Evolutionary conservation across 306 rosid species (phyloP), one percentile per base, ranked within the genome.

Genomic region (Cicer yamashitae): DNA sequence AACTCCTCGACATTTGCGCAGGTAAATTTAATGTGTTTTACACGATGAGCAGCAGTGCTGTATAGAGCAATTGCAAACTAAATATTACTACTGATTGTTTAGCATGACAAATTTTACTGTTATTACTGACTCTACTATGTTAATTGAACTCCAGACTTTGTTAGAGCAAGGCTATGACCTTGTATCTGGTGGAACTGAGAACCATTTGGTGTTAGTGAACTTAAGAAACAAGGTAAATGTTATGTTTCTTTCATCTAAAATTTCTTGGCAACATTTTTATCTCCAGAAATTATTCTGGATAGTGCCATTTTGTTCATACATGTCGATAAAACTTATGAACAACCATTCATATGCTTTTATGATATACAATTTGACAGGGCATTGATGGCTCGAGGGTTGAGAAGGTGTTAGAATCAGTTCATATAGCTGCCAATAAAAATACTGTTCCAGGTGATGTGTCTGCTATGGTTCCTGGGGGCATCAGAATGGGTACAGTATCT

Each of bases 381-480:
- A 91, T 94, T 52, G 98, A 91, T 86, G 96, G 98, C 13, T 94
- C 98, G 10, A 90, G 98, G 84, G 98, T 94, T 40, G 98, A 94
- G 83, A 94, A 91, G 84, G 98, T 94, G 80, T 56, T 94, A 81
- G 97, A 94, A 82, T 74, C 83, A 67, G 97, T 85, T 79, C 98
- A 90, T 69, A 90, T 94, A 64, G 98, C 97, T 10, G 97, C 98
- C 73, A 94, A 94, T 79, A 91, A 94, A 89, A 94, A 94, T 53
- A 94, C 98, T 7, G 97, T 94, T 85, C 98, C 97, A 3, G 98
- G 98, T 69, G 98, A 94, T 34, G 94, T 94, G 75, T 94, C 98
- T 84, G 98, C 98, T 71, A 90, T 94, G 98, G 94, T 91, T 84
- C 97, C 98, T 20, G 97, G 98, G 47, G 98, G 98, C 59, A 87